These are phyloP conservation scores for Trypanosoma grayi DNA, from an alignment of 208 protist species.

Conservation along the genomic window DNA sequence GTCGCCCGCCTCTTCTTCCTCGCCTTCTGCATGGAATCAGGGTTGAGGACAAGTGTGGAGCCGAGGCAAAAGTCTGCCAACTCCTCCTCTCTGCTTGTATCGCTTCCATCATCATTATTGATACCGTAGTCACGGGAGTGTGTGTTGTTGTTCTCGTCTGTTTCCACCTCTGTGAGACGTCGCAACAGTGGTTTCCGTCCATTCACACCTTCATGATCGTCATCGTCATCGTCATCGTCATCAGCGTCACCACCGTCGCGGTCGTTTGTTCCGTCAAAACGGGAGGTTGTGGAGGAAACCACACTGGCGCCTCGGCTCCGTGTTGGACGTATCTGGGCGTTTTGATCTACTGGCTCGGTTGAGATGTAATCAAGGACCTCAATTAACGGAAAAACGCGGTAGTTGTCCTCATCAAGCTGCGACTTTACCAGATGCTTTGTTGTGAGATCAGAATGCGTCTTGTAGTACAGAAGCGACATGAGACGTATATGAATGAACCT, in stretches of 20 bases:
- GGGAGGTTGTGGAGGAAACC: background rate
- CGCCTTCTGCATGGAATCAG: no score
- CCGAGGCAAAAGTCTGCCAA: no score
- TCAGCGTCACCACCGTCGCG: background rate
- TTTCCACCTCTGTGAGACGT: no score
- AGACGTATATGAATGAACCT: constrained; percentile 58
- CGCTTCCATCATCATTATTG: no score
- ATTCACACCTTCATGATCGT: background rate
- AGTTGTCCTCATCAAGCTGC: constrained; percentile 68
- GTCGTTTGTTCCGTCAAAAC: background rate
- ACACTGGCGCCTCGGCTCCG: background rate
- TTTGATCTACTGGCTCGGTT: constrained; percentile 2
- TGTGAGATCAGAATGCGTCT: constrained; percentile 48
- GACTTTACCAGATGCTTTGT: constrained; percentile 39
- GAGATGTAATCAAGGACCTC: constrained; percentile 12
- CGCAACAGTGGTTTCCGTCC: no score
- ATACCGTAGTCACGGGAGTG: no score
- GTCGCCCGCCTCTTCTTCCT: no score
- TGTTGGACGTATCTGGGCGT: background rate
- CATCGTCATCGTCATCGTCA: background rate
- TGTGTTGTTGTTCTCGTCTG: no score
- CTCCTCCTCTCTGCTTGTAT: no score
- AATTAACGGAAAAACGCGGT: constrained; percentile 70
- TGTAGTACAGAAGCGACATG: constrained; percentile 51
- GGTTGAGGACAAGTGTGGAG: no score